Percentiles rank a stretch among this genome's conserved stretches.
phyloP scores from a whole-genome alignment of 2,329 filamentous ascomycete species.

The Hysterium pulicare region DNA sequence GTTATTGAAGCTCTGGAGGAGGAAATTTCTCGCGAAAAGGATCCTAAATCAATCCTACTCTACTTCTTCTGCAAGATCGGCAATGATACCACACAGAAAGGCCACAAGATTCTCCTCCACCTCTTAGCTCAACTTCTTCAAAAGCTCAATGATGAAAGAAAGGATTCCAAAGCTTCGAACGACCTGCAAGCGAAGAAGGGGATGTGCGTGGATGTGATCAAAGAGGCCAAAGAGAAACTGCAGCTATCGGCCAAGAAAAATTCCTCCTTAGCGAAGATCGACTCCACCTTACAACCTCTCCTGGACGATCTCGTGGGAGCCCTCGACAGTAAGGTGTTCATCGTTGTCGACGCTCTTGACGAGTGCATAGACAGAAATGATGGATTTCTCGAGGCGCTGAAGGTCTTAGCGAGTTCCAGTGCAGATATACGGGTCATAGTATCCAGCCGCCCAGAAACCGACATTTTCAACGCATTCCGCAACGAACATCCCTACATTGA shows the following conservation, averaged over 20 bases:
- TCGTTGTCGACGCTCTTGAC: not conserved
- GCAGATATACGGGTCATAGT: too few species aligned
- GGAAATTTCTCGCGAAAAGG: too few species aligned
- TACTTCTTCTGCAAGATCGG: conserved; percentile 5
- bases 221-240: not conserved
- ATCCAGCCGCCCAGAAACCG: too few species aligned
- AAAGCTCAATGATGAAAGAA: too few species aligned
- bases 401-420: too few species aligned
- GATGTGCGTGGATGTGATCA: not conserved
- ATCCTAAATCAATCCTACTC: not conserved
- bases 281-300: not conserved
- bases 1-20: not conserved
- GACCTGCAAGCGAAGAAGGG: not conserved
- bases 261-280: not conserved
- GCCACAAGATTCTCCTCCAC: conserved; percentile 2
- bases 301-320: not conserved
- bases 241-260: not conserved
- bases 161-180: too few species aligned
- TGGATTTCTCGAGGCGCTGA: not conserved
- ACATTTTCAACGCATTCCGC: too few species aligned
- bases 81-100: conserved; percentile 1
- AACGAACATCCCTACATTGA: too few species aligned
- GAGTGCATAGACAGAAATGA: conserved; percentile 1
- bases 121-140: conserved; percentile 3
- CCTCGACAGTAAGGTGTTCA: not conserved